Base-by-base conservation (phyloP, 306 rosid genomes). In the Malus sylvestris region DNA sequence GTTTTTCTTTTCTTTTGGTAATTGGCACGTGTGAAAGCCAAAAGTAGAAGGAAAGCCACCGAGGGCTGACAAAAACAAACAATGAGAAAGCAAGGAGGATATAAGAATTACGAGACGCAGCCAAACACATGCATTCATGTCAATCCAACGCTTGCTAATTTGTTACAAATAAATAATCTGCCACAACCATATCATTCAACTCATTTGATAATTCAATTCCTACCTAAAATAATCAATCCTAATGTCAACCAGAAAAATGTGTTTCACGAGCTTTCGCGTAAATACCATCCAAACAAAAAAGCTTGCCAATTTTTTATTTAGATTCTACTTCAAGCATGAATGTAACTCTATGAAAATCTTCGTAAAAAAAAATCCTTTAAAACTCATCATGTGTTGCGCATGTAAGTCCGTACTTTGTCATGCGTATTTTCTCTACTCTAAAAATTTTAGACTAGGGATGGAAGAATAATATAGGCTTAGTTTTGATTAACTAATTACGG, bases 21-120 rank as follows among this genome's bases (percentile, higher is more conserved):
- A 23, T 23, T 29, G 52, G 49, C 82, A 83, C 83, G 78, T 75
- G 80, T 57, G 14, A 46, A 69, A 4, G 6, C 33, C 33, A 32
- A 32, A 32, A 32, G 33, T 4, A 32, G 5, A 32, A 32, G 33
- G 33, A 32, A 32, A 32, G 5, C 33, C 33, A 4, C 33, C 0
- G 5, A 32, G 5, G 33, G 33, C 33, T 32, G 33, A 32, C 5
- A 32, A 32, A 6, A 32, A 32, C 33, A 32, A 32, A 4, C 33
- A 32, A 32, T 32, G 33, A 32, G 33, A 32, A 32, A 32, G 33
- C 33, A 32, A 32, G 33, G 33, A 32, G 33, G 33, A 32, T 32
- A 32, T 32, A 32, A 32, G 33, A 32, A 32, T 32, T 32, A 32
- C 33, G 33, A 32, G 33, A 32, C 33, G 33, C 33, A 32, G 33